Base-by-base conservation (phyloP, 352 stramenopile species). In the Phytophthora melonis region DNA sequence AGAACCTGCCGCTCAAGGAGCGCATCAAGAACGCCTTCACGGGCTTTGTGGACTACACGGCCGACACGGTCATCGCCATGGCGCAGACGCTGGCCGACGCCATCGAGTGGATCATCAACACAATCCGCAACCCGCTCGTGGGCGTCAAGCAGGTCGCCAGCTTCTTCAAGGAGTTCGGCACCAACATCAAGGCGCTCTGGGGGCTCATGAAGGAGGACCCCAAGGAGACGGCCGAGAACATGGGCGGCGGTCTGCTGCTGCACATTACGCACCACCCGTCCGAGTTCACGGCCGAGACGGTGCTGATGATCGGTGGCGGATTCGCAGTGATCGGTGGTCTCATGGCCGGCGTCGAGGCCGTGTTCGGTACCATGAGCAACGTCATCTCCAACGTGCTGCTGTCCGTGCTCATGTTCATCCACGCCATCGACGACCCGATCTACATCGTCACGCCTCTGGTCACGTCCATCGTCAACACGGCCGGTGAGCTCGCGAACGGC, bases 351-450 rank as follows among this genome's bases (percentile, higher is more conserved):
- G 71, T 75, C 1, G 60, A 70, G 18, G 41, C 49, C 1, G 21
- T 78, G 1, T 73, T 73, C 9, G 71, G 71, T 23, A 23, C 53
- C 5, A 68, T 78, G 66, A 78, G 66, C 66, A 69, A 64, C 21
- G 8, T 19, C 1, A 55, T 73, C 13, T 74, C 71, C 2, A 63
- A 54, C 2, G 49, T 69, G 0, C 49, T 78, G 8, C 32, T 78
- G 25, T 71, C 65, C 5, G 71, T 74, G 11, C 56, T 78, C 1
- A 63, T 78, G 54, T 78, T 78, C 32, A 70, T 78, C 21, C 71
- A 78, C 49, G 58, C 62, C 3, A 74, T 78, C n/a, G 71, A 78
- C 39, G 71, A 78, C 36, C 71, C 71, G n/a, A 70, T 78, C 71
- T 30, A 30, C 25, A 30, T 30, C 25, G 25, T 30, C 3, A 30